Conservation (phyloP, 192 early-diverging fungal genomes). For the Thamnidium elegans region DNA sequence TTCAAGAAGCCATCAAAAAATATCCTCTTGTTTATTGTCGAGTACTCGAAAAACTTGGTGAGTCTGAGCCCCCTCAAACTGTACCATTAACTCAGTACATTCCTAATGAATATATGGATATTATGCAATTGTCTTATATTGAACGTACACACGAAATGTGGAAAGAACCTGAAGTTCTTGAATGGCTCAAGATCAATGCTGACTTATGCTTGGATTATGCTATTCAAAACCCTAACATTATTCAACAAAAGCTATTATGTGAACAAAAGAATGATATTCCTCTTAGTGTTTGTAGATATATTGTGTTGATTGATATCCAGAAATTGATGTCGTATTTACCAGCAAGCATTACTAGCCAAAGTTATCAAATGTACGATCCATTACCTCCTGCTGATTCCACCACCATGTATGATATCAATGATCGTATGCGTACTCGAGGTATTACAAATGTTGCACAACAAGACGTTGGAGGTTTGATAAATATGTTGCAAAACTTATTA, state of each 20-base stretch:
- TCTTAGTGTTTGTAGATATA: slow-evolving; percentile 29
- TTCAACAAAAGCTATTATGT: slow-evolving; percentile 21
- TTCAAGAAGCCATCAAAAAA: slow-evolving; percentile 66
- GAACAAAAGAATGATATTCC: slow-evolving; percentile 17
- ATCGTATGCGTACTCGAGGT: slow-evolving; percentile 21
- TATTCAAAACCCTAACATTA: background rate
- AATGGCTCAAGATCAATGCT: slow-evolving; percentile 42
- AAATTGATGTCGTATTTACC: slow-evolving; percentile 51
- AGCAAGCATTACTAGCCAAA: slow-evolving; percentile 37
- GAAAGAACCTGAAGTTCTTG: slow-evolving; percentile 75
- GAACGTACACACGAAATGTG: slow-evolving; percentile 75
- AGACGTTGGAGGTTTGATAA: slow-evolving; percentile 25
- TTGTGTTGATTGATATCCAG: slow-evolving; percentile 49
- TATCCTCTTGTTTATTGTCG: slow-evolving; percentile 68
- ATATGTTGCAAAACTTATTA: slow-evolving; percentile 26
- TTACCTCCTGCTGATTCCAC: slow-evolving; percentile 57
- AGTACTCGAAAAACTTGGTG: slow-evolving; percentile 64
- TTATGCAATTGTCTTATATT: slow-evolving; percentile 69
- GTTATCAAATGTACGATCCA: slow-evolving; percentile 63
- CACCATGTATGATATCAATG: slow-evolving; percentile 31
- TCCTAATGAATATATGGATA: slow-evolving; percentile 50
- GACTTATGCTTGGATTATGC: slow-evolving; percentile 1
- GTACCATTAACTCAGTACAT: slow-evolving; percentile 28
- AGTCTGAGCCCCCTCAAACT: slow-evolving; percentile 52
- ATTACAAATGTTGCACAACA: slow-evolving; percentile 29